Percentiles rank a stretch among this genome's conserved stretches.
Conservation (phyloP, 192 early-diverging fungal species). For the Entrophospora sp. region DNA sequence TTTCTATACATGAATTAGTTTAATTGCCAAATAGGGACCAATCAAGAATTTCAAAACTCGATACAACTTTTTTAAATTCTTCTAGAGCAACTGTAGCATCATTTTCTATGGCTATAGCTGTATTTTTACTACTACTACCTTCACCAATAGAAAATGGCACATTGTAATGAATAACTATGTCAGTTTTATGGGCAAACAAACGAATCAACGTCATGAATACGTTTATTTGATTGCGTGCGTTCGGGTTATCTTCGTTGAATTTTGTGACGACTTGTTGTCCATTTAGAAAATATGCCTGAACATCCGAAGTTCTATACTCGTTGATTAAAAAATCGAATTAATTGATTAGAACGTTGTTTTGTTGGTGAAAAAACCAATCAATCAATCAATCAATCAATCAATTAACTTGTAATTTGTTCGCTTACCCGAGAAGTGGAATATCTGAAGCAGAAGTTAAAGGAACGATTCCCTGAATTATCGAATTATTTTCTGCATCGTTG, state of each 20-base stretch:
- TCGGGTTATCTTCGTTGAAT: conserved; percentile 56
- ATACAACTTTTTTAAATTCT: conserved; percentile 37
- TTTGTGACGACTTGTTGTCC: conserved; percentile 69
- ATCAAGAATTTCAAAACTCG: conserved; percentile 37
- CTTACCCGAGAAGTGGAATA: conserved; percentile 51
- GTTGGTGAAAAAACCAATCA: too few relatives aligned
- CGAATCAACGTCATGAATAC: conserved; percentile 67
- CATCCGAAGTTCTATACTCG: conserved; percentile 23
- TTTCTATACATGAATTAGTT: too few relatives aligned
- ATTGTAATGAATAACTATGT: conserved; percentile 73
- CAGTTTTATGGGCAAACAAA: conserved; percentile 56
- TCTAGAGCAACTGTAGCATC: conserved; percentile 28
- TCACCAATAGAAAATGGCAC: conserved; percentile 49
- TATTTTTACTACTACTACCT: conserved; percentile 37
- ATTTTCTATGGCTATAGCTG: conserved; percentile 27
- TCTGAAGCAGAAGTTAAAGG: conserved; percentile 29
- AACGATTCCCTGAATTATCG: conserved; percentile 35
- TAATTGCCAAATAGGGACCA: too few relatives aligned
- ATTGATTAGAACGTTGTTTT: too few relatives aligned
- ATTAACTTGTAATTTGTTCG: neutral
- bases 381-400: neutral
- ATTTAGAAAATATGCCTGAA: conserved; percentile 41
- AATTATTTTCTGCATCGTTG: conserved; percentile 59
- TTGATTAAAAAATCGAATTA: too few relatives aligned
- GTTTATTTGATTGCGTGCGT: conserved; percentile 50